Base-by-base conservation (phyloP, 2,329 filamentous ascomycete species). In the Zymoseptoria pseudotritici region DNA sequence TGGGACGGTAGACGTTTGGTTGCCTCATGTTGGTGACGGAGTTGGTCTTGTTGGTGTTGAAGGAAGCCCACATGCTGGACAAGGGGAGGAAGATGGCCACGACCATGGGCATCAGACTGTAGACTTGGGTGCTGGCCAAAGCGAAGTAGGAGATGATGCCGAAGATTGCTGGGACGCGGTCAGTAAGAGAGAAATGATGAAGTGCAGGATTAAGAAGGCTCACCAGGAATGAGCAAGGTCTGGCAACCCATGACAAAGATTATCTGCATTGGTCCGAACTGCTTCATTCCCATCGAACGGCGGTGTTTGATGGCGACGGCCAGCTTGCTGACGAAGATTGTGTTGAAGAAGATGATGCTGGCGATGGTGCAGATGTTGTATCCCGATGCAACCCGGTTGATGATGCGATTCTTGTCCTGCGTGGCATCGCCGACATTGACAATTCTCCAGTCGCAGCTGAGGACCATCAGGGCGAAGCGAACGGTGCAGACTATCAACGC, bases 171-270 rank as follows among this genome's bases (percentile, higher is more conserved):
- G 61, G 6, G 11, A 6, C 58, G 19, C 50, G 52, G 62, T 68
- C 50, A 67, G 59, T n/a, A 50, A 29, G 10, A 46, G 61, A 52
- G 56, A 63, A 36, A 13, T 7, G 8, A 20, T 26, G 6, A 36
- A 56, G 58, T 54, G 42, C 22, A 56, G 21, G 52, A n/a, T 29
- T 26, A 46, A n/a, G 8, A 46, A 46, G 13, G 69, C 78, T 73
- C 76, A 86, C 85, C 81, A 69, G 86, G 86, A 62, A 88, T 76
- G 36, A 85, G 69, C 78, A 89, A 79, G 1, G 85, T 87, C 73
- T 87, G 85, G 62, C 82, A 85, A 54, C 84, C 83, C 80, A 87
- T 86, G 66, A 87, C 80, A 70, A 86, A 86, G 62, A 88, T 82
- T 59, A 86, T 80, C 66, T 86, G 83, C 78, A 88, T 84, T 1